These are phyloP conservation scores for Arabis hirsuta DNA, from an alignment of 345 rosid species.

Conservation along the genomic window DNA sequence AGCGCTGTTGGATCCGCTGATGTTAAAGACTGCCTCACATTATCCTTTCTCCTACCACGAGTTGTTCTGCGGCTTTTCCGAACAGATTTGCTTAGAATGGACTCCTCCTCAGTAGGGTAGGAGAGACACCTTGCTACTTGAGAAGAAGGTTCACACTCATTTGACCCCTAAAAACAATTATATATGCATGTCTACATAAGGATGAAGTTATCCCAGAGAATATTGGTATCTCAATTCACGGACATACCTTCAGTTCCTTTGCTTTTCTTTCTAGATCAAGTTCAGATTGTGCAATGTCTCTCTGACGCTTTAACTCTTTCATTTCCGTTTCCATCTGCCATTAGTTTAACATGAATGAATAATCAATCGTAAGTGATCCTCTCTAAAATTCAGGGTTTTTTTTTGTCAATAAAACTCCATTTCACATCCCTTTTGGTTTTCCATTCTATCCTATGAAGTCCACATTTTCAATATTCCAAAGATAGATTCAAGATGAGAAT, in stretches of 20 bases:
- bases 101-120: constrained; percentile 53
- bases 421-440: constrained; percentile 12
- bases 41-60: constrained; percentile 52
- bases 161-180: constrained; percentile 51
- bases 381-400: neutral
- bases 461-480: constrained; percentile 10
- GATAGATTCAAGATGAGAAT: constrained; percentile 12
- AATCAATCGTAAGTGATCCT: neutral
- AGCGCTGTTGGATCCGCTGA: constrained; percentile 77
- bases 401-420: neutral
- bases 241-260: constrained; percentile 70
- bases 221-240: constrained; percentile 3
- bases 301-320: constrained; percentile 93
- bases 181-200: constrained; percentile 9
- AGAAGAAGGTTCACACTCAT: constrained; percentile 62
- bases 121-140: constrained; percentile 80
- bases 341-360: constrained; percentile 24
- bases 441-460: neutral
- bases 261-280: constrained; percentile 77
- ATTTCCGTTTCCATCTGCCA: constrained; percentile 83
- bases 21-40: constrained; percentile 65
- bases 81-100: constrained; percentile 47
- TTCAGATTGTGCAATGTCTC: constrained; percentile 84
- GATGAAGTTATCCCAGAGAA: constrained; percentile 1
- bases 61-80: constrained; percentile 50